Conservation (phyloP, 352 stramenopile species). For the Pythium phragmiticola region DNA sequence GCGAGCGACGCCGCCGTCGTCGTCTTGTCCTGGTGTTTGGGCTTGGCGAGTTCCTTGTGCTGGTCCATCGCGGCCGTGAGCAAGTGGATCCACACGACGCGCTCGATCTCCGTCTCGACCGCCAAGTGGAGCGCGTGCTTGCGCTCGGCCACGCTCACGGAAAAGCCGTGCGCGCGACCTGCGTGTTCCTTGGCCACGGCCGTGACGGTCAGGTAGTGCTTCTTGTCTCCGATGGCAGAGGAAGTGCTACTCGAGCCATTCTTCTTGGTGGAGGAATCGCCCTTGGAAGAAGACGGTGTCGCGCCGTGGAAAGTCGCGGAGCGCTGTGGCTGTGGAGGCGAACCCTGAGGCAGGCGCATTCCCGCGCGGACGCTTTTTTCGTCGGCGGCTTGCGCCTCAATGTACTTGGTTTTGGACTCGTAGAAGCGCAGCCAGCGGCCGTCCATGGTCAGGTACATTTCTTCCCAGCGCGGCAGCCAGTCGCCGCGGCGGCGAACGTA, state of each 20-base stretch:
- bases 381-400: conserved; percentile 40
- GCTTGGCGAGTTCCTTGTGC: conserved; percentile 40
- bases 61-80: conserved; percentile 64
- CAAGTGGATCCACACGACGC: conserved; percentile 74
- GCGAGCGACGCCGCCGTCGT: conserved; percentile 11
- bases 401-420: conserved; percentile 60
- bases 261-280: not conserved
- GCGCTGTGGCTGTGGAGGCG: conserved; percentile 29
- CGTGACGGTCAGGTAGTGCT: conserved; percentile 56
- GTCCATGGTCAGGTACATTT: conserved; percentile 65
- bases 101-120: conserved; percentile 68
- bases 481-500: conserved; percentile 67
- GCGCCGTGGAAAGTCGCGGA: conserved; percentile 18
- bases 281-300: not conserved
- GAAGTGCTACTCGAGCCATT: not conserved
- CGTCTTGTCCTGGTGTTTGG: conserved; percentile 22
- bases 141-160: conserved; percentile 43
- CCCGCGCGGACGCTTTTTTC: conserved; percentile 26
- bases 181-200: conserved; percentile 56
- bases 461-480: conserved; percentile 79
- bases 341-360: conserved; percentile 28
- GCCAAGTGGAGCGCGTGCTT: conserved; percentile 63
- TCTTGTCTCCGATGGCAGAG: conserved; percentile 31
- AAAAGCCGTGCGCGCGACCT: conserved; percentile 56
- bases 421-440: conserved; percentile 60